A percentile compares a stretch with the other conserved stretches of the same genome.
phyloP scores from a whole-genome alignment of 1,139 yeast species.

The Saccharomyces hybrid region DNA sequence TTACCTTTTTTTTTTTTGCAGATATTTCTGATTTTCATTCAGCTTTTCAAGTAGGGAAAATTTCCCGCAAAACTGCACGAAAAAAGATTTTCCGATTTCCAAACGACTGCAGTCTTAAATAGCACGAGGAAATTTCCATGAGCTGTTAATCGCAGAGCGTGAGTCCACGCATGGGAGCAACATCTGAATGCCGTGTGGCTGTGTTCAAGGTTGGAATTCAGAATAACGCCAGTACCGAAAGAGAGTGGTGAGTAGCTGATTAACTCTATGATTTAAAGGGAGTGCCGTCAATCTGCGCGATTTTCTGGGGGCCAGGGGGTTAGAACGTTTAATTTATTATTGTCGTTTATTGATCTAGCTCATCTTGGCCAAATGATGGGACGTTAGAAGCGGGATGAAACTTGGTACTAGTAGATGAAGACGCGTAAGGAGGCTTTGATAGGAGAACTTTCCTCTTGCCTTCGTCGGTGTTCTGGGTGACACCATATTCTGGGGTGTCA shows the following conservation, averaged over 20 bases:
- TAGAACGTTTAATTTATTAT: no score
- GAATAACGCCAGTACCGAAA: background rate
- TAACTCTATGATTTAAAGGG: background rate
- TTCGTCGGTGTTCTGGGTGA: background rate
- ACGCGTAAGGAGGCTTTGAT: background rate
- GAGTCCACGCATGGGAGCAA: background rate
- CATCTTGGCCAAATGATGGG: constrained; percentile 31
- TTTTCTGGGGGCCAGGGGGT: background rate
- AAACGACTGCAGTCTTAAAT: background rate
- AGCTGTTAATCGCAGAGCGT: background rate
- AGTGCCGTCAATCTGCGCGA: background rate
- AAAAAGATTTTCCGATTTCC: constrained; percentile 3
- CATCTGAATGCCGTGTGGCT: background rate
- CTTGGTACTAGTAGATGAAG: background rate
- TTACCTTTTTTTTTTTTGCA: background rate
- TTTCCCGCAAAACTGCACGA: constrained; percentile 2
- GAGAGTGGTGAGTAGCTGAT: background rate
- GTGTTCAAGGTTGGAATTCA: background rate
- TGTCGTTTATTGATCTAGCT: constrained; percentile 13
- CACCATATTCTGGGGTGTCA: constrained; percentile 15
- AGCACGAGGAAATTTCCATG: background rate
- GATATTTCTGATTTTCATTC: background rate
- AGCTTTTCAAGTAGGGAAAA: background rate
- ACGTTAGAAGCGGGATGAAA: constrained; percentile 9
- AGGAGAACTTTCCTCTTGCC: background rate